phyloP scores from a whole-genome alignment of 805 yeast species.

The Saturnispora hagleri region DNA sequence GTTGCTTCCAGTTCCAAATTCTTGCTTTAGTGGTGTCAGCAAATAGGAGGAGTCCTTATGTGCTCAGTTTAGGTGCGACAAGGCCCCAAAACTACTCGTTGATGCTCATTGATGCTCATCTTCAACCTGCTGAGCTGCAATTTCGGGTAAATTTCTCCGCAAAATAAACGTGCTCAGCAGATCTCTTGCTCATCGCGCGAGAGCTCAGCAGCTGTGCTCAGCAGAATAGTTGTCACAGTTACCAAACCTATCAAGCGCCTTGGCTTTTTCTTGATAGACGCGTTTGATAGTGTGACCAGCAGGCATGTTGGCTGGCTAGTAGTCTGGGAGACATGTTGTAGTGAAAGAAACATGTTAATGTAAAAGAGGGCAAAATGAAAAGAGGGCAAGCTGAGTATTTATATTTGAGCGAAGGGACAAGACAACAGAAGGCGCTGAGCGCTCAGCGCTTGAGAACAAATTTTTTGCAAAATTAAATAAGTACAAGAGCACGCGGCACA shows the following conservation, averaged over 20 bases:
- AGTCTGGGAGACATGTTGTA: too few relatives aligned
- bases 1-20: not conserved
- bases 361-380: not conserved
- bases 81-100: not conserved
- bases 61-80: not conserved
- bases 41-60: not conserved
- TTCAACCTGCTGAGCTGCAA: not conserved
- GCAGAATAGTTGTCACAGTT: too few relatives aligned
- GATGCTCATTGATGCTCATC: not conserved
- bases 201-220: too few relatives aligned
- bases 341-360: not conserved
- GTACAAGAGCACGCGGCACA: not conserved
- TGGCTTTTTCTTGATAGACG: too few relatives aligned
- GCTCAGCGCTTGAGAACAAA: not conserved
- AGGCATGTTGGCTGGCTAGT: too few relatives aligned
- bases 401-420: not conserved
- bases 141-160: not conserved
- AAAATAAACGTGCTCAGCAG: not conserved
- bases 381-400: not conserved
- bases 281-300: too few relatives aligned
- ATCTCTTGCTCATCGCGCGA: too few relatives aligned
- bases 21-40: not conserved
- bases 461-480: too few relatives aligned
- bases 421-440: not conserved
- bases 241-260: too few relatives aligned